Base-by-base conservation (phyloP, 83 land plant species). In the Diphasiastrum complanatum region DNA sequence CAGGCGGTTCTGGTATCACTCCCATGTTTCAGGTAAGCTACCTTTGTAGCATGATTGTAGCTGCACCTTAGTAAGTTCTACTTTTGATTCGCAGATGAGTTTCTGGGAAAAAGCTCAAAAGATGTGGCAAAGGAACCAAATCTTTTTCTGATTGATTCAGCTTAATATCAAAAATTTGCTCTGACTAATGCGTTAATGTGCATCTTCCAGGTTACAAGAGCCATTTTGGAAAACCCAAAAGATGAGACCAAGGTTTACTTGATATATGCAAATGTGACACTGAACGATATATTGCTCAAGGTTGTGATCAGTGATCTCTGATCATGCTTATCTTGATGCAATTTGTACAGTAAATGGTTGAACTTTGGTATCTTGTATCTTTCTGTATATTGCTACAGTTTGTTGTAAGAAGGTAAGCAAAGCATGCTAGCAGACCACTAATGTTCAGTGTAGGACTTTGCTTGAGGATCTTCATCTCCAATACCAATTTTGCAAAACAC, bases 1-100 rank as follows among this genome's bases (percentile, higher is more conserved):
- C 97, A 50, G 97, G 97, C 53, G 97, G 90, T 29, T 75, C 90
- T 33, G 97, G 97, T 53, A 75, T 91, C n/a, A 87, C 97, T 60
- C 95, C 97, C 32, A 84, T 86, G 93, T 91, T 79, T 64, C 97
- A 91, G 75, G 97, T 88, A 50, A 2, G 54, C 26, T 20, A 51
- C n/a, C 5, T 51, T 27, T 27, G 5, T 18, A 51, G 55, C 29
- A 11, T 24, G 26, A 16, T 25, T 20, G 26, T 14, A 62, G 47
- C 32, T 49, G 34, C 27, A 45, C 23, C 46, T 33, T n/a, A 24
- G n/a, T 10, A 31, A 37, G 36, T 25, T 11, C 33, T 23, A 29
- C 20, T 4, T n/a, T n/a, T n/a, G n/a, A n/a, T n/a, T n/a, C n/a
- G n/a, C n/a, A n/a, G n/a, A n/a, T n/a, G n/a, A n/a, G n/a, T n/a